These are phyloP conservation scores for Rhizomucor miehei DNA, from an alignment of 371 early-diverging fungal genomes.

Conservation along the genomic window DNA sequence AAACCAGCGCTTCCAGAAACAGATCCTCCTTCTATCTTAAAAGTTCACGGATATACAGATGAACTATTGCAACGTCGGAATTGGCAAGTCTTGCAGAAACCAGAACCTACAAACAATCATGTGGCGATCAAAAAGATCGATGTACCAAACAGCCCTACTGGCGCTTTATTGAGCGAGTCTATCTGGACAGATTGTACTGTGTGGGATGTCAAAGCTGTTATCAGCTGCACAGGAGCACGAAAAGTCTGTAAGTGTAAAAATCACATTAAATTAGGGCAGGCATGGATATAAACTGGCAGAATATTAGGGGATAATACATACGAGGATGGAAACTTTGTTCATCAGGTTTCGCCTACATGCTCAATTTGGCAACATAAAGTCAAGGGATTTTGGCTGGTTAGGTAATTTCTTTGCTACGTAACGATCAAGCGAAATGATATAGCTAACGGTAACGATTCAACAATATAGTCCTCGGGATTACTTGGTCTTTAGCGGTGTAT, in stretches of 20 bases:
- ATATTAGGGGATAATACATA: constrained; percentile 52
- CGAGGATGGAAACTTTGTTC: constrained; percentile 41
- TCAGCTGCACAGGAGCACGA: constrained; percentile 41
- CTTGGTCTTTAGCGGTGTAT: constrained; percentile 46
- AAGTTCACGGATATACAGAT: constrained; percentile 22
- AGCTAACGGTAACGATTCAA: too few relatives aligned
- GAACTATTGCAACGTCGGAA: constrained; percentile 9
- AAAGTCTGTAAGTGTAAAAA: constrained; percentile 38
- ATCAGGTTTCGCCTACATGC: constrained; percentile 47
- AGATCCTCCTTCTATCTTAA: constrained; percentile 27
- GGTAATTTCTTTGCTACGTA: constrained; percentile 19
- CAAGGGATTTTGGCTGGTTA: constrained; percentile 57
- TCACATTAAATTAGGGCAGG: too few relatives aligned
- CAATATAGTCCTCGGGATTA: constrained; percentile 50
- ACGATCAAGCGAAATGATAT: neutral
- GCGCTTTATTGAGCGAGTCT: constrained; percentile 48
- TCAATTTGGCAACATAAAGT: constrained; percentile 45
- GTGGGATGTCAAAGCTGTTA: constrained; percentile 56
- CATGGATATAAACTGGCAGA: neutral
- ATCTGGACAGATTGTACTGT: constrained; percentile 51
- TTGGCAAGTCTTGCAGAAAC: constrained; percentile 18
- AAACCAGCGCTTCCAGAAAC: constrained; percentile 18
- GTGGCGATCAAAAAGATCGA: constrained; percentile 41
- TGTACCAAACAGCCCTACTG: constrained; percentile 48
- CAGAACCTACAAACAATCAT: constrained; percentile 22